These are phyloP conservation scores for Starmerella riodocensis DNA, from an alignment of 805 yeast genomes.

Conservation along the genomic window DNA sequence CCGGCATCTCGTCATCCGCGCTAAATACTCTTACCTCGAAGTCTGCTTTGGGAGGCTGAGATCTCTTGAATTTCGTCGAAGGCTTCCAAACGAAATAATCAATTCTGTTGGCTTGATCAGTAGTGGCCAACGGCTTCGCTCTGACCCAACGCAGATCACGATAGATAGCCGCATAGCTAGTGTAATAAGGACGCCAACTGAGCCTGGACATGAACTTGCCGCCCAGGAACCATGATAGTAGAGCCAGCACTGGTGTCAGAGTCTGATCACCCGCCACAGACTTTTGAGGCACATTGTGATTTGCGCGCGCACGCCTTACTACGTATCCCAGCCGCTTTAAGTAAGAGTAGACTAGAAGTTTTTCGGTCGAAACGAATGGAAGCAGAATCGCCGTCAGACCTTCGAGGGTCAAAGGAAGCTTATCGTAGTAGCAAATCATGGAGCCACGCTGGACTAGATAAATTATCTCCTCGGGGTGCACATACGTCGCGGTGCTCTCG, in stretches of 20 bases:
- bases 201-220: too few species aligned
- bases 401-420: constrained; percentile 43
- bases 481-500: constrained; percentile 38
- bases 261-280: too few species aligned
- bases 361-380: constrained; percentile 11
- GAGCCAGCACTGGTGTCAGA: too few species aligned
- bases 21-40: constrained; percentile 54
- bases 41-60: constrained; percentile 55
- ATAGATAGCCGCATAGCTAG: constrained; percentile 13
- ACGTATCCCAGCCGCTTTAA: constrained; percentile 69
- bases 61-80: constrained; percentile 48
- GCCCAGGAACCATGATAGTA: too few species aligned
- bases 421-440: constrained; percentile 32
- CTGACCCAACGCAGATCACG: constrained; percentile 14
- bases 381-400: constrained; percentile 44
- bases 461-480: constrained; percentile 54
- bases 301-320: constrained; percentile 30
- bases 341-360: constrained; percentile 48
- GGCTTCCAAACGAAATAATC: constrained; percentile 80
- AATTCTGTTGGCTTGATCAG: constrained; percentile 24
- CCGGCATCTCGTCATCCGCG: constrained; percentile 28
- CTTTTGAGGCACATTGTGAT: too few species aligned
- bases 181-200: constrained; percentile 20
- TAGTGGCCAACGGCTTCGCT: constrained; percentile 2
- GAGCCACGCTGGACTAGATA: constrained; percentile 76